Evolutionary conservation across 352 stramenopile species (phyloP).

Genomic region (Plasmopara halstedii): DNA sequence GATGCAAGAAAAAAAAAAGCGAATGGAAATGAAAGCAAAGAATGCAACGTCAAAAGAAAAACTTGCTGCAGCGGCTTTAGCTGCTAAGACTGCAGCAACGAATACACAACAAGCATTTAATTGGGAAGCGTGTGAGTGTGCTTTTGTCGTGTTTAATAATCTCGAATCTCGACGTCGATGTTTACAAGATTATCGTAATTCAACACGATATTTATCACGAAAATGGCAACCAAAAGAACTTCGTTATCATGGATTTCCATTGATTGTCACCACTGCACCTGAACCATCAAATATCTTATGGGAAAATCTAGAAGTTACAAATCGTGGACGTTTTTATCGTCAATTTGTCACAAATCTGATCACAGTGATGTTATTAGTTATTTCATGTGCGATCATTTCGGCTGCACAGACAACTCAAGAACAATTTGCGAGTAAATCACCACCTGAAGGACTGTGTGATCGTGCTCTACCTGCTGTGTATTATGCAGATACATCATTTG

Average conservation of each 20-base stretch:
- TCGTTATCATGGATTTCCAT: conserved; percentile 36
- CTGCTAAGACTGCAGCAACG: conserved; percentile 13
- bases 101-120: conserved; percentile 39
- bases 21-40: neutral
- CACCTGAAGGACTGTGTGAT: conserved; percentile 30
- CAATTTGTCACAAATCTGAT: conserved; percentile 54
- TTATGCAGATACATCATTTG: conserved; percentile 22
- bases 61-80: conserved; percentile 15
- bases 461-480: conserved; percentile 27
- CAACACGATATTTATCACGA: conserved; percentile 28
- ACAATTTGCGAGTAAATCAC: conserved; percentile 28
- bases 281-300: conserved; percentile 82
- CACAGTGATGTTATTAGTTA: conserved; percentile 37
- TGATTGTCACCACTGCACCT: conserved; percentile 47
- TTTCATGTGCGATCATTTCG: conserved; percentile 40
- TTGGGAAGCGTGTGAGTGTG: conserved; percentile 58
- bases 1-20: conserved; percentile 31
- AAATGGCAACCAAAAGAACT: conserved; percentile 39
- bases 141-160: conserved; percentile 86
- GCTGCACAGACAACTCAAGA: conserved; percentile 33
- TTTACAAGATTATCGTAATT: conserved; percentile 68
- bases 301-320: conserved; percentile 72
- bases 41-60: conserved; percentile 12
- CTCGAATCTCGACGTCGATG: conserved; percentile 63
- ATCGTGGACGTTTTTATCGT: conserved; percentile 50